Evolutionary conservation across 257 asterid species (phyloP).

Genomic region (Solanum virginianum): DNA sequence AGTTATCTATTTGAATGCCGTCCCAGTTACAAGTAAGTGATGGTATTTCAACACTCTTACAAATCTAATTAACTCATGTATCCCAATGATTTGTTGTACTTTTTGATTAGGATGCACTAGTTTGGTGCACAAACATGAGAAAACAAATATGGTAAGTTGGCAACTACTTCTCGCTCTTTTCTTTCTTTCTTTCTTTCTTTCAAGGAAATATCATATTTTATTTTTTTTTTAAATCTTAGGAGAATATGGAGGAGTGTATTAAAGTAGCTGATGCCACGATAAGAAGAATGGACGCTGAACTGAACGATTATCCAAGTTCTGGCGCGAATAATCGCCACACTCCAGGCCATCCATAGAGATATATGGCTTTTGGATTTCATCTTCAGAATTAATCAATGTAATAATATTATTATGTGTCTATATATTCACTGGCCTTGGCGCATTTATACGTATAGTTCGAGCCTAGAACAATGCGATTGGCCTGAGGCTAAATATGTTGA

Average conservation of each 20-base stretch:
- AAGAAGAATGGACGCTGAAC: constrained; percentile 34
- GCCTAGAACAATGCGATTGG: neutral
- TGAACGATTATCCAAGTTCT: constrained; percentile 58
- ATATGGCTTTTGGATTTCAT: neutral
- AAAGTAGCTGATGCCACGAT: neutral
- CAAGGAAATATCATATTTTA: neutral
- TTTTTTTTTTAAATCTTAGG: constrained; percentile 1
- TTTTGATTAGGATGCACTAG: constrained; percentile 21
- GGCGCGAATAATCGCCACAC: constrained; percentile 65
- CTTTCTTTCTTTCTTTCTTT: neutral
- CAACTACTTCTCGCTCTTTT: neutral
- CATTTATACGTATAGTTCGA: neutral
- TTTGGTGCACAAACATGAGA: constrained; percentile 13
- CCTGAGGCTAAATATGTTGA: constrained; percentile 6
- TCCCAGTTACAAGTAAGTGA: constrained; percentile 39
- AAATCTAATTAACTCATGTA: neutral
- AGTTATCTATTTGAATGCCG: constrained; percentile 26
- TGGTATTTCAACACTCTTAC: neutral
- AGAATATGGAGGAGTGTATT: constrained; percentile 2
- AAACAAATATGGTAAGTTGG: constrained; percentile 28
- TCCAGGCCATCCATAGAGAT: constrained; percentile 33
- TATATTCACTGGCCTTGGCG: neutral
- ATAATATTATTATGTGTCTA: neutral
- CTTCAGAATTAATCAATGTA: neutral
- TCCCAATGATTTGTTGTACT: neutral